A percentile compares a stretch with the other conserved stretches of the same genome.
Evolutionary conservation across 2,329 filamentous ascomycete species (phyloP).

Genomic region (Hymenoscyphus linearis): DNA sequence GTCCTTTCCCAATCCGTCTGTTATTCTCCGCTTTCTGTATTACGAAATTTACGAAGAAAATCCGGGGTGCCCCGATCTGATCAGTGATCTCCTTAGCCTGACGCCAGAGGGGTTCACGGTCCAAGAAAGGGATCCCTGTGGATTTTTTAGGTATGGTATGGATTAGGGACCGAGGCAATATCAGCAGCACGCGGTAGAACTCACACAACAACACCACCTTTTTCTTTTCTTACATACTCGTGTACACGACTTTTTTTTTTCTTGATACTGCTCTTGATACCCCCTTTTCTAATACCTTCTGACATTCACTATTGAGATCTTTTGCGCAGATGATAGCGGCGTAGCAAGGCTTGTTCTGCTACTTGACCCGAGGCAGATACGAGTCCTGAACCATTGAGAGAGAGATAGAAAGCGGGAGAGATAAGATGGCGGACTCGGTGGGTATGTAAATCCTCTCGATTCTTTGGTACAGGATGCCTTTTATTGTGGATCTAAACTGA

Average conservation of each 20-base stretch:
- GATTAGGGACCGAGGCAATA: conserved; percentile 8
- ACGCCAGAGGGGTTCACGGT: not conserved
- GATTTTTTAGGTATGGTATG: not conserved
- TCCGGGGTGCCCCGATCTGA: not conserved
- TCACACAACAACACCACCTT: conserved; percentile 2
- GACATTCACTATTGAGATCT: not conserved
- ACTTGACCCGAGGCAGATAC: not conserved
- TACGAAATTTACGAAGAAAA: not conserved
- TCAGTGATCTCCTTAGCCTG: not conserved
- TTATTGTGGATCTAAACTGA: not conserved
- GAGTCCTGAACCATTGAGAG: not conserved
- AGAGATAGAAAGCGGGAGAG: conserved; percentile 4
- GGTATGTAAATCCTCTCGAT: conserved; percentile 33
- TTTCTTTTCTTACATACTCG: not conserved
- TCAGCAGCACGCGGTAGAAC: conserved; percentile 7
- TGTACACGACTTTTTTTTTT: not conserved
- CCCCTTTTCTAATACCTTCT: not conserved
- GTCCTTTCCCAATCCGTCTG: not conserved
- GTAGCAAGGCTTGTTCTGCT: not conserved
- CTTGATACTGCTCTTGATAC: not conserved
- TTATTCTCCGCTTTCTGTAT: not conserved
- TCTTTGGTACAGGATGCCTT: not conserved
- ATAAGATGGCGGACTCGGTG: conserved; percentile 48
- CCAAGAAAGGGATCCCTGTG: not conserved
- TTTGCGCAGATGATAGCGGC: conserved; percentile 7